These are phyloP conservation scores for Claviceps arundinis DNA, from an alignment of 2,329 filamentous ascomycete genomes.

Conservation along the genomic window DNA sequence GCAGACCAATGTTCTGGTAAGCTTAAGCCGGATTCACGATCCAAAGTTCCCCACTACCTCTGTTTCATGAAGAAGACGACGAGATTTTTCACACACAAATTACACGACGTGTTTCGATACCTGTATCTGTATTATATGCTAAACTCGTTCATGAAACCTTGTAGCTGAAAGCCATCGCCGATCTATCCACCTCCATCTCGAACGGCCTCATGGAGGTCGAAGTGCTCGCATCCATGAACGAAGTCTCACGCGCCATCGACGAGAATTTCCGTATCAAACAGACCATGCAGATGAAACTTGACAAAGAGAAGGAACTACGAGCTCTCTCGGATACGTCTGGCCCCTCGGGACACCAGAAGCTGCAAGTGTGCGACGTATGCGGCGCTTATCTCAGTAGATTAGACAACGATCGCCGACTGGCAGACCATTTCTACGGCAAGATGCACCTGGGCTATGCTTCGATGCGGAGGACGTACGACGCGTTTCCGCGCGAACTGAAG, in stretches of 20 bases:
- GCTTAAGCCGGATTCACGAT: not conserved
- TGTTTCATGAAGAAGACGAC: not conserved
- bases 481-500: slow-evolving; percentile 77
- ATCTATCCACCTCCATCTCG: slow-evolving; percentile 65
- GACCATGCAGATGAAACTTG: slow-evolving; percentile 67
- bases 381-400: slow-evolving; percentile 85
- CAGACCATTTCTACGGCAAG: slow-evolving; percentile 98
- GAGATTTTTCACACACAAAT: no score
- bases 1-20: slow-evolving; percentile 74
- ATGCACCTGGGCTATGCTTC: slow-evolving; percentile 98
- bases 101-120: no score
- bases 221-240: slow-evolving; percentile 67
- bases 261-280: slow-evolving; percentile 79
- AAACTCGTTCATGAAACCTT: not conserved
- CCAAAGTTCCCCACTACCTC: not conserved
- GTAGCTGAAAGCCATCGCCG: slow-evolving; percentile 67
- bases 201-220: slow-evolving; percentile 75
- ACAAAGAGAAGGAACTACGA: slow-evolving; percentile 79
- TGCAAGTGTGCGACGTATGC: slow-evolving; percentile 97
- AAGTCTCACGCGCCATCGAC: slow-evolving; percentile 69
- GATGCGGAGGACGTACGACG: slow-evolving; percentile 88
- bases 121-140: not conserved
- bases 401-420: slow-evolving; percentile 85
- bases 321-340: slow-evolving; percentile 82
- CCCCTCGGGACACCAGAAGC: slow-evolving; percentile 88